Evolutionary conservation across 129 eudicot species (phyloP).

Genomic region (Sambucus nigra): DNA sequence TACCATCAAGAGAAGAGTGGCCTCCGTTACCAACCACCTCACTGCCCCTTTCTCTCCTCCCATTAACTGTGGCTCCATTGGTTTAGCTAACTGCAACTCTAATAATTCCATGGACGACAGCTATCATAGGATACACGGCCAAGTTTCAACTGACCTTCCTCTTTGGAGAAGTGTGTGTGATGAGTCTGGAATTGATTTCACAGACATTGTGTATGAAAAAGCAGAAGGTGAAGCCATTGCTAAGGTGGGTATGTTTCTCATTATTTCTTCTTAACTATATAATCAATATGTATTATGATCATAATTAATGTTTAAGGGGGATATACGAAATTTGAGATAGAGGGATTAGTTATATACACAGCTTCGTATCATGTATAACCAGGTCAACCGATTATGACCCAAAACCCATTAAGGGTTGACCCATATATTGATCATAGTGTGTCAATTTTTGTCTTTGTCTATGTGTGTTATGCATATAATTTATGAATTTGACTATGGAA

Average conservation of each 20-base stretch:
- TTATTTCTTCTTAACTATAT: background rate
- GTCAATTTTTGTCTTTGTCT: too few species aligned
- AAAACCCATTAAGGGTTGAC: too few species aligned
- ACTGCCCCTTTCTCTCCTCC: conserved; percentile 22
- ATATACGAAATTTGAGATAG: too few species aligned
- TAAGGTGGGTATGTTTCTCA: conserved; percentile 31
- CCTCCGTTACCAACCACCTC: conserved; percentile 54
- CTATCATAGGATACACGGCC: conserved; percentile 73
- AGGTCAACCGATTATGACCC: too few species aligned
- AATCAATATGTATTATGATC: too few species aligned
- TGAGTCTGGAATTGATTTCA: conserved; percentile 55
- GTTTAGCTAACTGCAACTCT: conserved; percentile 24
- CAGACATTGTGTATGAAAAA: conserved; percentile 78
- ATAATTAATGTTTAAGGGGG: too few species aligned
- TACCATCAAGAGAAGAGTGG: conserved; percentile 39
- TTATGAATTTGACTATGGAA: too few species aligned
- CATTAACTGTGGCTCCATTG: conserved; percentile 3
- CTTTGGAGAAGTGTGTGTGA: conserved; percentile 55
- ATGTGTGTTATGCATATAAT: too few species aligned
- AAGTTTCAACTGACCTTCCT: conserved; percentile 41
- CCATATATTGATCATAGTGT: too few species aligned
- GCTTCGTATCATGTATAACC: too few species aligned
- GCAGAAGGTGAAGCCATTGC: conserved; percentile 91
- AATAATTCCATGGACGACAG: conserved; percentile 35
- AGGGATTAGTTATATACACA: too few species aligned